Evolutionary conservation across 2,329 filamentous ascomycete species (phyloP).

Genomic region (Calonectria fujianensis): DNA sequence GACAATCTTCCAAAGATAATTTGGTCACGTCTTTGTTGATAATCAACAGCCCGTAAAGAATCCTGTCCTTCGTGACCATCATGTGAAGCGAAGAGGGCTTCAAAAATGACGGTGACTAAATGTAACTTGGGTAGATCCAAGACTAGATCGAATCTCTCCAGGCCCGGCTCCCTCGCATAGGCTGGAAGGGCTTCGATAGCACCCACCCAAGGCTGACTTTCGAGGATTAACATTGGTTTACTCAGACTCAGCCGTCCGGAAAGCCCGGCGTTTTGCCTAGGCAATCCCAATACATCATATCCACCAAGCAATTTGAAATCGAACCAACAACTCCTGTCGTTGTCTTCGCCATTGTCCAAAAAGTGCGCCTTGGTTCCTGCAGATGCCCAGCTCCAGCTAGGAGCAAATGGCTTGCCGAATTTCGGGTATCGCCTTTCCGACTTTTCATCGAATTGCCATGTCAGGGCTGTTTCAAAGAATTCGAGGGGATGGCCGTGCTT

Average conservation of each 20-base stretch:
- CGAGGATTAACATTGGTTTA: background rate
- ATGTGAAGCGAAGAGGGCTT: background rate
- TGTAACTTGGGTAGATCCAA: background rate
- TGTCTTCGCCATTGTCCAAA: background rate
- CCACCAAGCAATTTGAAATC: background rate
- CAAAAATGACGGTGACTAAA: background rate
- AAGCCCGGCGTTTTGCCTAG: background rate
- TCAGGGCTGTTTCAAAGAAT: slow-evolving; percentile 1
- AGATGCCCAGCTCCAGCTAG: slow-evolving; percentile 6
- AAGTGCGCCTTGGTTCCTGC: slow-evolving; percentile 12
- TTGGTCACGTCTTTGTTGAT: background rate
- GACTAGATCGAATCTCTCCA: background rate
- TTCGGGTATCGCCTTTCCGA: background rate
- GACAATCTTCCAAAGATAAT: background rate
- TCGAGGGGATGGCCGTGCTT: background rate
- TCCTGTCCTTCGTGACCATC: background rate
- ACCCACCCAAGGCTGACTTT: background rate
- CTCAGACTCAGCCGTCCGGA: background rate
- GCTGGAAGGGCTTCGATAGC: background rate
- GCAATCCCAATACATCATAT: slow-evolving; percentile 1
- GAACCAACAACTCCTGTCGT: slow-evolving; percentile 1
- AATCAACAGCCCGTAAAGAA: background rate
- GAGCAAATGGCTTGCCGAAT: background rate
- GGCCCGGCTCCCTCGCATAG: background rate
- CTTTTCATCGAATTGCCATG: background rate